Evolutionary conservation across 225 moss, liverwort and hornwort species (phyloP).

Genomic region (Ulota crispa): DNA sequence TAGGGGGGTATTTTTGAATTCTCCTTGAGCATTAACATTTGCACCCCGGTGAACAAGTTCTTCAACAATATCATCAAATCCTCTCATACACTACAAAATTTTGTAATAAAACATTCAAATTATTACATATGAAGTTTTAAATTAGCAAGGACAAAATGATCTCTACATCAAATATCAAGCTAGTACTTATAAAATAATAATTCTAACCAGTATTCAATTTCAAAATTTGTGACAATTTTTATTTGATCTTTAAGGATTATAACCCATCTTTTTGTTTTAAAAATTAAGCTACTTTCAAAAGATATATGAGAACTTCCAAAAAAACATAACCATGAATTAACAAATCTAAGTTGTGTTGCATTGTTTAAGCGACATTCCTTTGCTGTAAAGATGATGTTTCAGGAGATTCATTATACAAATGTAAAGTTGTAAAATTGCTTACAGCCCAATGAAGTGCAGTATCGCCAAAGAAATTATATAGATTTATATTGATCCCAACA

Average conservation of each 20-base stretch:
- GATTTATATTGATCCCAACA: slow-evolving; percentile 48
- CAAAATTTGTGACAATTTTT: no score
- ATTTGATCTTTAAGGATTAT: no score
- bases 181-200: no score
- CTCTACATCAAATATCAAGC: no score
- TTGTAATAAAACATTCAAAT: not conserved
- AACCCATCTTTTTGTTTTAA: no score
- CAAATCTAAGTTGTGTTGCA: no score
- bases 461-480: slow-evolving; percentile 55
- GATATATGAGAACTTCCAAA: no score
- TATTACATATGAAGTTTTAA: not conserved
- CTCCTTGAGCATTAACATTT: slow-evolving; percentile 63
- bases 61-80: slow-evolving; percentile 52
- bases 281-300: no score
- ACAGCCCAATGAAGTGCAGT: slow-evolving; percentile 87
- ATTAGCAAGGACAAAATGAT: no score
- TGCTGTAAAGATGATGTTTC: accelerated
- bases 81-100: slow-evolving; percentile 50
- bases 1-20: slow-evolving; percentile 77
- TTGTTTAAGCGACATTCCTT: accelerated
- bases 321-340: no score
- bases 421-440: not conserved
- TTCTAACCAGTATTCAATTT: no score
- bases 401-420: not conserved
- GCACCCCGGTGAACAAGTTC: slow-evolving; percentile 52